Base-by-base conservation (phyloP, 106 monocot genomes). In the Allium sativum region DNA sequence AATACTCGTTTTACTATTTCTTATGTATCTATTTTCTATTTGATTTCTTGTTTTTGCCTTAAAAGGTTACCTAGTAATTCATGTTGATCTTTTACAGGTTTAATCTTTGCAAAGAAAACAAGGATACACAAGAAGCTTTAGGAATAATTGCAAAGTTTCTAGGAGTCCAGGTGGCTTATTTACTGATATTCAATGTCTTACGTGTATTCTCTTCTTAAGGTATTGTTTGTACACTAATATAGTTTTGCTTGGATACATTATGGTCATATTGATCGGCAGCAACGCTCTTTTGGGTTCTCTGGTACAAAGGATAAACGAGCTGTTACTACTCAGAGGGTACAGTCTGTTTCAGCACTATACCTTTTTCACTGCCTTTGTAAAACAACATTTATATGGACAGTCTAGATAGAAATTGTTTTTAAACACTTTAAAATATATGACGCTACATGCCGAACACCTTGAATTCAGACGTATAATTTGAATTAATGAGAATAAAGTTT, bases 271-370 rank as follows among this genome's bases (percentile, higher is more conserved):
- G 21, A 7, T 48, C 55, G 70, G 66, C 82, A 98, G 98, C 77
- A 74, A 82, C 69, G 85, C 0, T 82, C 92, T 57, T 98, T 98
- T 81, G 98, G 92, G 48, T 98, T 98, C 92, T 79, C 98, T 19
- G 98, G 98, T 59, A 98, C 98, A 18, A 98, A 98, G 76, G 98
- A 98, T 73, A 98, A 98, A 65, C 98, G 98, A 17, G 64, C 98
- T 67, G 68, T 98, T 73, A 61, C 98, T 51, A 92, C 98, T 72
- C 98, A 98, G 55, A 86, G 82, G 80, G 98, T 98, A 84, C n/a
- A 14, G 12, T 54, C 72, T 76, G 45, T 31, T 31, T 31, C 31
- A 31, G 31, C 5, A 31, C 0, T 53, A 21, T n/a, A 56, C 14
- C 50, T 44, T 45, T 12, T 65, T 48, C 13, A 51, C 21, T 16